Percentiles rank a stretch among this genome's conserved stretches.
Conservation (phyloP, 1,284 basidiomycete species). For the Hypsizygus ulmarius region DNA sequence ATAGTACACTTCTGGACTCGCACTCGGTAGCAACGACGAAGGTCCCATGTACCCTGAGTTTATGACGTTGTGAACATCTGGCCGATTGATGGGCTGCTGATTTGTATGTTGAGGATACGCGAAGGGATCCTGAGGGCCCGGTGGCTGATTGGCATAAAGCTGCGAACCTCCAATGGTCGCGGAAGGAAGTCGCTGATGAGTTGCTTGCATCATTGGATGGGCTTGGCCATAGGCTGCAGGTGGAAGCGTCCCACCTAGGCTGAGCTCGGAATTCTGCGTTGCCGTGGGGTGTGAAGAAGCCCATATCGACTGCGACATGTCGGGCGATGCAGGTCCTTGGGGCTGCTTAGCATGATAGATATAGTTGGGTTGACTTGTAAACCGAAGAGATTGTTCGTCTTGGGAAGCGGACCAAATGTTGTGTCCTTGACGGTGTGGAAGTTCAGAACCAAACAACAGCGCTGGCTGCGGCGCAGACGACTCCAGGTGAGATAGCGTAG, state of each 20-base stretch:
- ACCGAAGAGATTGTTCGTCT: constrained; percentile 41
- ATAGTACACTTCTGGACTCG: constrained; percentile 21
- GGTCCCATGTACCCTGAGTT: constrained; percentile 17
- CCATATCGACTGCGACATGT: constrained; percentile 36
- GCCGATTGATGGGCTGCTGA: constrained; percentile 24
- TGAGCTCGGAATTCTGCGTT: constrained; percentile 30
- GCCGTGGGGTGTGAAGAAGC: constrained; percentile 29
- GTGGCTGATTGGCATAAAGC: constrained; percentile 19
- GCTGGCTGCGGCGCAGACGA: constrained; percentile 34
- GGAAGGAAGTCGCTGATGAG: constrained; percentile 30
- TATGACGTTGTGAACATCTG: constrained; percentile 19
- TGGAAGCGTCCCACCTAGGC: constrained; percentile 25
- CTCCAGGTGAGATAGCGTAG: constrained; percentile 27
- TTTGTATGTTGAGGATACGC: constrained; percentile 23
- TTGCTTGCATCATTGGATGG: constrained; percentile 15
- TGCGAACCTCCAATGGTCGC: constrained; percentile 20
- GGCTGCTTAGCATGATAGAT: constrained; percentile 26
- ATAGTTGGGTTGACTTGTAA: constrained; percentile 25
- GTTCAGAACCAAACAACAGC: constrained; percentile 44
- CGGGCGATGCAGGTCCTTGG: constrained; percentile 23
- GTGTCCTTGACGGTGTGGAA: constrained; percentile 34
- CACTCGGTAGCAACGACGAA: constrained; percentile 8
- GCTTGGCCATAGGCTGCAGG: constrained; percentile 26
- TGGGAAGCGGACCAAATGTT: constrained; percentile 57
- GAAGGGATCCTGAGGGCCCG: constrained; percentile 26